Percentiles rank a stretch among this genome's conserved stretches.
Evolutionary conservation across 306 rosid genomes (phyloP).

Genomic region (cucumber (Cucumis sativus)): Cucumber_9930_V3 NC_026657.2:27130001-27130500

Average conservation of each 20-base stretch:
- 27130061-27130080: not conserved
- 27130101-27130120: not conserved
- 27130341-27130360: constrained; percentile 14
- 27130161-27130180: not conserved
- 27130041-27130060: constrained; percentile 30
- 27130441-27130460: not conserved
- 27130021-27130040: constrained; percentile 13
- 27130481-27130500: not conserved
- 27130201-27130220: too few species aligned
- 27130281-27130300: constrained; percentile 4
- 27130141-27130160: not conserved
- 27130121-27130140: too few species aligned
- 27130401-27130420: too few species aligned
- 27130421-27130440: not conserved
- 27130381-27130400: constrained; percentile 31
- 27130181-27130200: not conserved
- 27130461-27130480: not conserved
- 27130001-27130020: constrained; percentile 4
- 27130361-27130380: constrained; percentile 14
- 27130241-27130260: not conserved
- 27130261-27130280: constrained; percentile 1
- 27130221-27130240: too few species aligned
- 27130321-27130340: constrained; percentile 31
- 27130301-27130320: constrained; percentile 18
- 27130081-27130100: not conserved